Evolutionary conservation across 163 green algal genomes (phyloP).

Genomic region (Scenedesmus sp.): DNA sequence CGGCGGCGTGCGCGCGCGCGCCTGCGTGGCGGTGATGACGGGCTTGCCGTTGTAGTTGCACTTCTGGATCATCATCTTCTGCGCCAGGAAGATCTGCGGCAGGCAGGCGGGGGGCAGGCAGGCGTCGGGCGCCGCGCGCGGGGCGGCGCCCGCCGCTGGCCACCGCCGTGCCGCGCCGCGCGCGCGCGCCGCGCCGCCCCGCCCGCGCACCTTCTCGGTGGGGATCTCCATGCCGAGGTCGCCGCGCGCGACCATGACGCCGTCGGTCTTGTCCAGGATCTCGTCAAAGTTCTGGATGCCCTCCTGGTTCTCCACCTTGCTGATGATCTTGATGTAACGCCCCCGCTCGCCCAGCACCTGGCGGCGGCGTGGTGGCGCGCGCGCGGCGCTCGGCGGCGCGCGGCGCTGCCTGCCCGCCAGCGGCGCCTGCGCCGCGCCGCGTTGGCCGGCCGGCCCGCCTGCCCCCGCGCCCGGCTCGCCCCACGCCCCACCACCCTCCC

Average conservation of each 20-base stretch:
- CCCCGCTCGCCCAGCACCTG: slow-evolving; percentile 23
- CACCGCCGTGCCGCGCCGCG: too few relatives aligned
- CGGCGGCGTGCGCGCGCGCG: too few relatives aligned
- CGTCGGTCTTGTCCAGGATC: slow-evolving; percentile 90
- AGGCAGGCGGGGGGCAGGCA: too few relatives aligned
- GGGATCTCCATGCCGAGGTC: slow-evolving; percentile 99
- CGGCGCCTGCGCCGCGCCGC: not conserved
- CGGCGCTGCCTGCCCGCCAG: too few relatives aligned
- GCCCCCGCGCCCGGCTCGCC: not conserved
- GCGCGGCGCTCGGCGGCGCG: too few relatives aligned
- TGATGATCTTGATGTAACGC: slow-evolving; percentile 91
- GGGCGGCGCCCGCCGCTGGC: too few relatives aligned
- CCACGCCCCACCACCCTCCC: not conserved
- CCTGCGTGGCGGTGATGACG: slow-evolving; percentile 96
- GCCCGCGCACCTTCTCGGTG: slow-evolving; percentile 95
- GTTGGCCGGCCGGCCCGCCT: not conserved
- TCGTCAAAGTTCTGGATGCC: slow-evolving; percentile 96
- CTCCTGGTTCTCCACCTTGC: slow-evolving; percentile 98
- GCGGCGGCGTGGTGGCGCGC: too few relatives aligned
- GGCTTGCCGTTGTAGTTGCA: slow-evolving; percentile 94
- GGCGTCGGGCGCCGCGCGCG: too few relatives aligned
- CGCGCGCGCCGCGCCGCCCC: too few relatives aligned
- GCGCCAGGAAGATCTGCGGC: slow-evolving; percentile 90
- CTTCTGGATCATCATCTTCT: slow-evolving; percentile 99
- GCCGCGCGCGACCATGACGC: slow-evolving; percentile 94